These are phyloP conservation scores for Zygoascus bituminiphila DNA, from an alignment of 805 yeast genomes.

Conservation along the genomic window DNA sequence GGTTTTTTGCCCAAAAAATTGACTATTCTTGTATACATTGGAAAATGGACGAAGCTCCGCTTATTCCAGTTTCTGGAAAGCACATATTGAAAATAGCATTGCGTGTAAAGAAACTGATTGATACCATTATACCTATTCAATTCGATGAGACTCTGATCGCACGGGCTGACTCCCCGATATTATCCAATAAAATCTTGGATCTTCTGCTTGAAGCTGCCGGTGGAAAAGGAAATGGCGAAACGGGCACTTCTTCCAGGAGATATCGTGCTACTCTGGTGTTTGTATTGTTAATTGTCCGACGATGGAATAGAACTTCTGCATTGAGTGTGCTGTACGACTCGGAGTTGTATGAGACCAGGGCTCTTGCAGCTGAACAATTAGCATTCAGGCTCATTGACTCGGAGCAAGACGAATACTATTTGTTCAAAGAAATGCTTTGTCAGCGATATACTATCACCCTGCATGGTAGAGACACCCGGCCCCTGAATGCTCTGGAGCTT, in stretches of 20 bases:
- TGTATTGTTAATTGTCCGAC: slow-evolving; percentile 63
- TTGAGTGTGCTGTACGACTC: slow-evolving; percentile 57
- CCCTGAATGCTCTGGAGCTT: slow-evolving; percentile 70
- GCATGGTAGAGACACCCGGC: slow-evolving; percentile 51
- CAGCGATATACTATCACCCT: slow-evolving; percentile 63
- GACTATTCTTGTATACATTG: no score
- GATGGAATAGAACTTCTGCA: slow-evolving; percentile 64
- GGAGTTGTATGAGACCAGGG: slow-evolving; percentile 51
- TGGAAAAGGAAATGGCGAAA: slow-evolving; percentile 55
- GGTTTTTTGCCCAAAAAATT: no score
- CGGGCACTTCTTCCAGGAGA: slow-evolving; percentile 47
- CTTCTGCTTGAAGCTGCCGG: slow-evolving; percentile 72
- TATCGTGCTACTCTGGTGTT: slow-evolving; percentile 62
- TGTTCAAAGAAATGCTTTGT: slow-evolving; percentile 69
- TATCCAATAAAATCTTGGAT: slow-evolving; percentile 49
- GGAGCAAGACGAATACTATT: slow-evolving; percentile 34
- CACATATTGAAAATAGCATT: slow-evolving; percentile 41
- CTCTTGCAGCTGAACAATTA: slow-evolving; percentile 62
- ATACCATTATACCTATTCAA: slow-evolving; percentile 61
- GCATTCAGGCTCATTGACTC: slow-evolving; percentile 64
- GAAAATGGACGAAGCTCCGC: slow-evolving; percentile 8
- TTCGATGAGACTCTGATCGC: slow-evolving; percentile 43
- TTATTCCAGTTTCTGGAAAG: slow-evolving; percentile 16
- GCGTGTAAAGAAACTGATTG: slow-evolving; percentile 66
- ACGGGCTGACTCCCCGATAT: slow-evolving; percentile 48